phyloP scores from a whole-genome alignment of 2,329 filamentous ascomycete species.

The Phaeophleospora eucalypticola region DNA sequence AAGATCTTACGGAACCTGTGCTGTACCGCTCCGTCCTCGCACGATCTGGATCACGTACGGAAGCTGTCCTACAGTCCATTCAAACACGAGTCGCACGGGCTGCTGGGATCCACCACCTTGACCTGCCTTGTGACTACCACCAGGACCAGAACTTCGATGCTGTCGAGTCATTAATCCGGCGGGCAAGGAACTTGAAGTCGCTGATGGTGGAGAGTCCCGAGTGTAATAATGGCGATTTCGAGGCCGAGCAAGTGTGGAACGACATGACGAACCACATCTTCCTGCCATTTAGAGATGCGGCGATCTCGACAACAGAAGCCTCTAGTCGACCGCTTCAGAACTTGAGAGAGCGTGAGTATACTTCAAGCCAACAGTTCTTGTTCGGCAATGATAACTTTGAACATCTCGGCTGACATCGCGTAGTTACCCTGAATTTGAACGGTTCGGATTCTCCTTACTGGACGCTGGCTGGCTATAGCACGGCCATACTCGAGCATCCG shows the following conservation, averaged over 20 bases:
- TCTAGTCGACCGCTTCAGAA: constrained; percentile 16
- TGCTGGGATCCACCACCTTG: constrained; percentile 13
- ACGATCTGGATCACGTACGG: constrained; percentile 7
- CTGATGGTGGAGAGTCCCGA: constrained; percentile 22
- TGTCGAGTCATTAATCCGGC: constrained; percentile 7
- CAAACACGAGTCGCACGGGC: constrained; percentile 8
- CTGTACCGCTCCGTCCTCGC: constrained; percentile 19
- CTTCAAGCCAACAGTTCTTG: too few relatives aligned
- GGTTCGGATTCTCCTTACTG: constrained; percentile 22
- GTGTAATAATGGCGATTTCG: constrained; percentile 20
- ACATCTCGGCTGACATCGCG: not conserved
- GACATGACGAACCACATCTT: constrained; percentile 15
- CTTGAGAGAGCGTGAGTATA: constrained; percentile 14
- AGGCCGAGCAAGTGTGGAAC: constrained; percentile 13
- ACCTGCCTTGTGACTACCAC: constrained; percentile 11
- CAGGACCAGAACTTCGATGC: constrained; percentile 11
- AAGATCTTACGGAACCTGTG: constrained; percentile 18
- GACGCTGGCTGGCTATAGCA: constrained; percentile 12
- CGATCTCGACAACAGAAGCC: not conserved
- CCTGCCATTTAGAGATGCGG: constrained; percentile 14
- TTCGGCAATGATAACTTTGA: not conserved
- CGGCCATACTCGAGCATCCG: constrained; percentile 17
- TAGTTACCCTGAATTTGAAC: constrained; percentile 24
- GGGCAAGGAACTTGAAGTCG: constrained; percentile 12
- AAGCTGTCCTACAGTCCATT: constrained; percentile 4